Evolutionary conservation across 2,329 filamentous ascomycete genomes (phyloP).

Genomic region (Pseudogymnoascus sp.): DNA sequence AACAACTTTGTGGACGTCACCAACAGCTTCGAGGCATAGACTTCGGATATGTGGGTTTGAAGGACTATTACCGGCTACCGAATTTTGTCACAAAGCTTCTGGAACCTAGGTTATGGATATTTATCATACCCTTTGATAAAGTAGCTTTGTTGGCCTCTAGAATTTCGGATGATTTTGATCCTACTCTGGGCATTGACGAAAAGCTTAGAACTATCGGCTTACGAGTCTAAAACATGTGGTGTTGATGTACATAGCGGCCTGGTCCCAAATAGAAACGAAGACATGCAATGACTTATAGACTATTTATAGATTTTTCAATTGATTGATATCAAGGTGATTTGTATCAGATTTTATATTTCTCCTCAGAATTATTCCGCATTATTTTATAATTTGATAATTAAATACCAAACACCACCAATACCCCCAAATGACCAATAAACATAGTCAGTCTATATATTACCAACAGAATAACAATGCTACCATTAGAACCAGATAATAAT

Average conservation of each 20-base stretch:
- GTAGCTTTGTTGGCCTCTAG: not conserved
- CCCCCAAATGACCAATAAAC: not conserved
- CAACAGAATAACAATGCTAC: not conserved
- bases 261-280: not conserved
- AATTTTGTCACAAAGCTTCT: not conserved
- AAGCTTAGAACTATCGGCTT: not conserved
- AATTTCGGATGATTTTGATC: not conserved
- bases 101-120: not conserved
- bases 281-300: not conserved
- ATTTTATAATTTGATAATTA: not conserved
- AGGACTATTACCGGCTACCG: not conserved
- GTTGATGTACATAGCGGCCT: not conserved
- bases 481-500: not conserved
- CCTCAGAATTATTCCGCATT: not conserved
- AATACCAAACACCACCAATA: not conserved
- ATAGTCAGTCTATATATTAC: not conserved
- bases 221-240: not conserved
- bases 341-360: no score
- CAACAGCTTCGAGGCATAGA: conserved; percentile 14
- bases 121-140: not conserved
- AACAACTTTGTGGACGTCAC: conserved; percentile 72
- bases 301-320: not conserved
- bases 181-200: not conserved
- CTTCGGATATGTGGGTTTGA: not conserved
- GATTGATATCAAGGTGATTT: not conserved